Percentiles rank a stretch among this genome's conserved stretches.
Evolutionary conservation across 2,329 filamentous ascomycete genomes (phyloP).

Genomic region (Exophiala aquamarina): DNA sequence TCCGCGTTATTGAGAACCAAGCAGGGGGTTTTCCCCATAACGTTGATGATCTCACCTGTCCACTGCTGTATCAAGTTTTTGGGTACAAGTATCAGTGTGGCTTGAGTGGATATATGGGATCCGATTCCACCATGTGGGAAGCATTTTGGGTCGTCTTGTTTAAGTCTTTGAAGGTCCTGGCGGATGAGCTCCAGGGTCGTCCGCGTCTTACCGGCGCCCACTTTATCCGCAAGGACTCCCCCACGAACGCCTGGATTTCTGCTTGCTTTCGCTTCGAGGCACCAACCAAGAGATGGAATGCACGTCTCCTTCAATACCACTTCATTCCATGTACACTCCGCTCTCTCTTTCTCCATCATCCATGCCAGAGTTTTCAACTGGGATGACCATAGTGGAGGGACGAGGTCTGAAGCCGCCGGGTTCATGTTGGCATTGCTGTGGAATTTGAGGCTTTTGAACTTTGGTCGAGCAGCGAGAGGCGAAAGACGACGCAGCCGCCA

Average conservation of each 20-base stretch:
- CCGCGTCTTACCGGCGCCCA: conserved; percentile 68
- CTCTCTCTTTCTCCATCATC: conserved; percentile 58
- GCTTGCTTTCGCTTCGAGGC: conserved; percentile 52
- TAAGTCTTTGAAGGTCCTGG: conserved; percentile 25
- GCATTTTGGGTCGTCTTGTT: too few relatives aligned
- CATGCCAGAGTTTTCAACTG: conserved; percentile 53
- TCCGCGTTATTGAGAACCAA: conserved; percentile 42
- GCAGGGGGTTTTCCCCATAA: conserved; percentile 39
- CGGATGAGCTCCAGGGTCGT: conserved; percentile 59
- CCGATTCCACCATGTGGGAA: background rate
- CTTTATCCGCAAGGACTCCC: conserved; percentile 63
- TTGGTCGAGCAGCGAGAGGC: too few relatives aligned
- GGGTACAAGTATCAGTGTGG: conserved; percentile 62
- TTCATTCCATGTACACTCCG: conserved; percentile 45
- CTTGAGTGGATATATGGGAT: conserved; percentile 39
- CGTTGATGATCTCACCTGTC: conserved; percentile 50
- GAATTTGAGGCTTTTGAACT: too few relatives aligned
- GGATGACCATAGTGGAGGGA: conserved; percentile 31
- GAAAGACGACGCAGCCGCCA: conserved; percentile 25
- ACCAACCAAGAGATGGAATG: conserved; percentile 54
- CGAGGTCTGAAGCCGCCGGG: too few relatives aligned
- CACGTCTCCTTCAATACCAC: conserved; percentile 59
- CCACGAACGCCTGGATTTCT: conserved; percentile 47
- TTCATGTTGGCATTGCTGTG: too few relatives aligned
- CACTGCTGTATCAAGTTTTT: conserved; percentile 58